Evolutionary conservation across 1,139 yeast species (phyloP).

Genomic region (Debaryomycetaceae sp.): DNA sequence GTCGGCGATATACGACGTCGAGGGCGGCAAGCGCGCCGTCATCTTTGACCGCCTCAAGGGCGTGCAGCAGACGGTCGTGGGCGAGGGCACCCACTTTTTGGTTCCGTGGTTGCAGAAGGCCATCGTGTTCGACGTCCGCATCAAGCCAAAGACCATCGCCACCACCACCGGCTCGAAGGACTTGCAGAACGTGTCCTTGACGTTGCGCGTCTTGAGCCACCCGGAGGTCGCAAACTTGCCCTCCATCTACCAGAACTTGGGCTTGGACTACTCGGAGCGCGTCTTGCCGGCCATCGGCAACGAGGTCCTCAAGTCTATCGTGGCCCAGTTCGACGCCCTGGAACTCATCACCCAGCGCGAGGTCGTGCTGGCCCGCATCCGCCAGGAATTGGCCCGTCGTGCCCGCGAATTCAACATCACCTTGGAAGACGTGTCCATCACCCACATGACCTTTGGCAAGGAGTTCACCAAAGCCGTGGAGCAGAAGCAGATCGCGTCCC

Average conservation of each 20-base stretch:
- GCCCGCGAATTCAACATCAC: slow-evolving; percentile 84
- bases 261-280: slow-evolving; percentile 93
- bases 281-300: slow-evolving; percentile 96
- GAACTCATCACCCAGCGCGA: slow-evolving; percentile 96
- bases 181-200: slow-evolving; percentile 88
- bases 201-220: slow-evolving; percentile 86
- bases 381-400: slow-evolving; percentile 75
- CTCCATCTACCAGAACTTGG: slow-evolving; percentile 77
- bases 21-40: slow-evolving; percentile 93
- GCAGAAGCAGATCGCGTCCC: slow-evolving; percentile 98
- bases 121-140: slow-evolving; percentile 80
- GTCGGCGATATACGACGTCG: slow-evolving; percentile 79
- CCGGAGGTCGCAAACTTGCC: slow-evolving; percentile 85
- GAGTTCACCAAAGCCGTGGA: slow-evolving; percentile 98
- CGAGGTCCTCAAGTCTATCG: slow-evolving; percentile 89
- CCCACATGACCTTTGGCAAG: slow-evolving; percentile 94
- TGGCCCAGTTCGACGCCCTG: slow-evolving; percentile 97
- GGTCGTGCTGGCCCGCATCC: slow-evolving; percentile 80
- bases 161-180: slow-evolving; percentile 97
- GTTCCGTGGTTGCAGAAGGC: slow-evolving; percentile 96
- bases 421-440: slow-evolving; percentile 94
- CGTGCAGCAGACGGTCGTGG: slow-evolving; percentile 75
- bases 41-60: slow-evolving; percentile 88
- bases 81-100: slow-evolving; percentile 94
- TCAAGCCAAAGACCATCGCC: slow-evolving; percentile 82